Conservation (phyloP, 2,329 filamentous ascomycete genomes). For the Xylariaceae sp. region DNA sequence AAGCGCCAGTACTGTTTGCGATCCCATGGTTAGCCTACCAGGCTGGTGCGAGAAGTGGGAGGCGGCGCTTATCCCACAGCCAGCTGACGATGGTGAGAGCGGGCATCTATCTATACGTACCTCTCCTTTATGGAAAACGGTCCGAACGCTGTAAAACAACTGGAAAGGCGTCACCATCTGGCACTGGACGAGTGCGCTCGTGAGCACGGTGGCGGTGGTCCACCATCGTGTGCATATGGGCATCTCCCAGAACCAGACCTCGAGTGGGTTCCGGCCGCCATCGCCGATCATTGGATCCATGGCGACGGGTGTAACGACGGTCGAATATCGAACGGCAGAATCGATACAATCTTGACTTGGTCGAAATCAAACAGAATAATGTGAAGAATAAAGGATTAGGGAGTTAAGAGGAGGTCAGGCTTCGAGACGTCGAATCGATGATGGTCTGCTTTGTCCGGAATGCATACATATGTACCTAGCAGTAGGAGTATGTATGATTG, state of each 20-base stretch:
- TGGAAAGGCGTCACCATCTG: slow-evolving; percentile 89
- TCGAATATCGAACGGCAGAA: not conserved
- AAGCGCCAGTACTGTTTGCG: slow-evolving; percentile 81
- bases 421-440: not conserved
- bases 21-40: slow-evolving; percentile 12
- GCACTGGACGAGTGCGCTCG: slow-evolving; percentile 86
- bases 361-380: slow-evolving; percentile 1
- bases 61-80: not conserved
- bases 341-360: not conserved
- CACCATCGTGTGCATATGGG: slow-evolving; percentile 93
- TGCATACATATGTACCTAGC: not conserved
- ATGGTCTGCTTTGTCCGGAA: not conserved
- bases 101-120: slow-evolving; percentile 44
- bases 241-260: slow-evolving; percentile 99
- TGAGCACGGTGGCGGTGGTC: slow-evolving; percentile 87
- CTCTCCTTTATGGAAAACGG: slow-evolving; percentile 88
- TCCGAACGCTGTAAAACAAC: slow-evolving; percentile 91
- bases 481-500: not conserved
- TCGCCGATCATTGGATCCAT: slow-evolving; percentile 58
- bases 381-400: not conserved
- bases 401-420: not conserved
- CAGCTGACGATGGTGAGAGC: not conserved
- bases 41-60: not conserved
- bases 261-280: slow-evolving; percentile 68
- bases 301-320: slow-evolving; percentile 4